Conservation (phyloP, 371 early-diverging fungal genomes). For the Mucor indicus region DNA sequence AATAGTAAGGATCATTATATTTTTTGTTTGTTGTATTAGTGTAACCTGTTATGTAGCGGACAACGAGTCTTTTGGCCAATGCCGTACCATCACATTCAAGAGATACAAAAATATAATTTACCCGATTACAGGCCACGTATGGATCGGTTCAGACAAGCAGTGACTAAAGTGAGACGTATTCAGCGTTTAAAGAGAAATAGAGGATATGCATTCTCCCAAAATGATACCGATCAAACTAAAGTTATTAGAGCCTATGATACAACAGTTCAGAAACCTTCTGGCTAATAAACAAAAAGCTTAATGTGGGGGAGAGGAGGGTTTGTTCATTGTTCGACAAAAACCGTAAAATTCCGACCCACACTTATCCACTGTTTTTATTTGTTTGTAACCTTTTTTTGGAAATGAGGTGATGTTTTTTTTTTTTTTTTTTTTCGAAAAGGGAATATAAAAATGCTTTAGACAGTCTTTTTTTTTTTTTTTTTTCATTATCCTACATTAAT, state of each 20-base stretch:
- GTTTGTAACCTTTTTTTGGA: slow-evolving; percentile 13
- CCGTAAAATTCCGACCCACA: slow-evolving; percentile 2
- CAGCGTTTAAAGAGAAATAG: slow-evolving; percentile 87
- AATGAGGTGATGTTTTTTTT: slow-evolving; percentile 11
- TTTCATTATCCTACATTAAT: slow-evolving; percentile 1
- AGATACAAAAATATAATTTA: slow-evolving; percentile 93
- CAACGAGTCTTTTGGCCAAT: slow-evolving; percentile 72
- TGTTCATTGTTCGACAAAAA: background rate
- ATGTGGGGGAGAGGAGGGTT: background rate
- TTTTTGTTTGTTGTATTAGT: no score
- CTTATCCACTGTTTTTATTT: slow-evolving; percentile 1
- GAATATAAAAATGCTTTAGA: background rate
- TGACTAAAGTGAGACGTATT: slow-evolving; percentile 87
- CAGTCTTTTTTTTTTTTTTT: background rate
- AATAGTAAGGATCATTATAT: slow-evolving; percentile 67
- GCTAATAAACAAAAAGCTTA: no score
- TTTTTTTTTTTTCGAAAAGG: background rate
- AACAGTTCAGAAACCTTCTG: slow-evolving; percentile 81
- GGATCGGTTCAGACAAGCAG: slow-evolving; percentile 94
- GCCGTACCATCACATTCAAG: slow-evolving; percentile 91
- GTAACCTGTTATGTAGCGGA: no score
- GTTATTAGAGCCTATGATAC: slow-evolving; percentile 94
- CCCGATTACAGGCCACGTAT: slow-evolving; percentile 92
- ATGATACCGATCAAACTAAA: slow-evolving; percentile 90
- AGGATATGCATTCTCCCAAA: slow-evolving; percentile 94